Evolutionary conservation across 1,284 basidiomycete genomes (phyloP).

Genomic region (Trichosporon sp.): DNA sequence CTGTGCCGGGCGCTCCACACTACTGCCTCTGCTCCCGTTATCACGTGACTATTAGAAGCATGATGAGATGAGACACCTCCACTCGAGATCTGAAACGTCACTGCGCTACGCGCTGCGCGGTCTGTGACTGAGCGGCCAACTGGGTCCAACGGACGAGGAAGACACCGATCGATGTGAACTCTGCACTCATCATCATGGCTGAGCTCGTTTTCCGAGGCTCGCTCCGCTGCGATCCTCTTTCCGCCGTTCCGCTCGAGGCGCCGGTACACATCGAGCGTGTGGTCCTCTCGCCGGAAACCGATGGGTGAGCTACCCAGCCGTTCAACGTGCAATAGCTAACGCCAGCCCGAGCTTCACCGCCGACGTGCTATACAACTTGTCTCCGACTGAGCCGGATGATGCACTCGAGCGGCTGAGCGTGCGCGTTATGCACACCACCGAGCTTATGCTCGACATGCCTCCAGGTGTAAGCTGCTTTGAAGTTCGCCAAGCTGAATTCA

Average conservation of each 20-base stretch:
- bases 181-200: constrained; percentile 5
- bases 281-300: background rate
- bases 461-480: background rate
- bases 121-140: no score
- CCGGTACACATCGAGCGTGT: background rate
- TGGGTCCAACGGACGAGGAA: background rate
- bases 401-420: background rate
- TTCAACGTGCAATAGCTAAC: background rate
- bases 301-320: background rate
- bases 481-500: background rate
- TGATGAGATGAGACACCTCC: background rate
- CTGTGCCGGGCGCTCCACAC: background rate
- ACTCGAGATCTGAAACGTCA: constrained; percentile 1
- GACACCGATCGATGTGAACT: background rate
- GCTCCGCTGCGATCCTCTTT: background rate
- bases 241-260: background rate
- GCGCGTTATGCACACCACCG: background rate
- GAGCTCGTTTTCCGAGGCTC: constrained; percentile 12
- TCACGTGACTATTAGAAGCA: background rate
- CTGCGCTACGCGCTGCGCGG: background rate
- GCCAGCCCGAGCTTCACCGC: constrained; percentile 8
- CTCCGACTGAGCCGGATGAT: background rate
- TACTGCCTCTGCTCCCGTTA: background rate
- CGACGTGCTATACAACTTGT: background rate
- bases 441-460: background rate